Evolutionary conservation across 441 rosid genomes (phyloP).

Genomic region (Geranium incanum): DNA sequence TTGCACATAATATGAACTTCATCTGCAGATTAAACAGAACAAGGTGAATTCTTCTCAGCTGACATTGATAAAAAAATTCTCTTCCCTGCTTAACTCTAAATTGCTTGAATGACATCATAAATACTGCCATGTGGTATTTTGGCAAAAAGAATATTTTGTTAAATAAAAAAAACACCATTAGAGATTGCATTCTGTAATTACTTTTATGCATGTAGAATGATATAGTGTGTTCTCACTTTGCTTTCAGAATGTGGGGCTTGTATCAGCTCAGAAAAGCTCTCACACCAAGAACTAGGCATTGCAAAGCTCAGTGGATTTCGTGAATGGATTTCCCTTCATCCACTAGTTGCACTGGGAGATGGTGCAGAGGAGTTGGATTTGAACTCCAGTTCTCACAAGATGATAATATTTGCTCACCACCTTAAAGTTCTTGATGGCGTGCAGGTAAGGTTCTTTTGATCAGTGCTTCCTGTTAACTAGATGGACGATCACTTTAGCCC

Average conservation of each 20-base stretch:
- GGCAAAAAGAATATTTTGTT: neutral
- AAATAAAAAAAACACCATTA: neutral
- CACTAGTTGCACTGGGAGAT: slow-evolving; percentile 47
- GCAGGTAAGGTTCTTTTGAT: slow-evolving; percentile 48
- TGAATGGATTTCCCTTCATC: slow-evolving; percentile 85
- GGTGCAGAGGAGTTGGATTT: slow-evolving; percentile 36
- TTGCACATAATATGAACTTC: no score
- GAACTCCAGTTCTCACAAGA: slow-evolving; percentile 45
- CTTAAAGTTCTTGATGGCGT: slow-evolving; percentile 88
- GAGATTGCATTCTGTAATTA: neutral
- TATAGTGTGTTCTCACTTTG: slow-evolving; percentile 18
- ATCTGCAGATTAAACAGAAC: neutral
- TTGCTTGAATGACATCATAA: neutral
- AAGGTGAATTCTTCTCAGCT: neutral
- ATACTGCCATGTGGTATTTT: neutral
- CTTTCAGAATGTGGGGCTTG: slow-evolving; percentile 36
- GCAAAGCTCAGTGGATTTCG: slow-evolving; percentile 79
- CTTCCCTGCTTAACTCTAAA: neutral
- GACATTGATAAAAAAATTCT: neutral
- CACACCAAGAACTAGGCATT: slow-evolving; percentile 82
- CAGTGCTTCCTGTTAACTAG: slow-evolving; percentile 4
- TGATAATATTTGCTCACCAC: slow-evolving; percentile 93
- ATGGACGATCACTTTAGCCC: neutral
- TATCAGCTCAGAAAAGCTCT: slow-evolving; percentile 39
- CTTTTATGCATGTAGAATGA: neutral